Conservation (phyloP, 108 stramenopile species). For the Stephanodiscus minutulus region DNA sequence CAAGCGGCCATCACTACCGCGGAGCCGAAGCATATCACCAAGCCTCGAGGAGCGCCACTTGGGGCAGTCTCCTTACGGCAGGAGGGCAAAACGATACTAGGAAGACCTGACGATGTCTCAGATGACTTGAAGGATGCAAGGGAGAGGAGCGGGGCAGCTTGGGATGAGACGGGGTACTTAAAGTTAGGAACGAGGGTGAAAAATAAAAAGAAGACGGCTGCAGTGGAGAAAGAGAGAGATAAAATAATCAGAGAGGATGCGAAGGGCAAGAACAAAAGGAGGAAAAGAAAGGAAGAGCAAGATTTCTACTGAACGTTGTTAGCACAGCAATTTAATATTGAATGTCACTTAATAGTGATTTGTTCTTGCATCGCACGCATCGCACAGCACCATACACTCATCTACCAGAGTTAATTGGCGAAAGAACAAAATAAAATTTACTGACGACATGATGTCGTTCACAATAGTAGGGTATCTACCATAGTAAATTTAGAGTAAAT, state of each 20-base stretch:
- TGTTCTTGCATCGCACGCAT: too few relatives aligned
- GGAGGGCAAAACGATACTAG: constrained; percentile 69
- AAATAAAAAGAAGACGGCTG: constrained; percentile 66
- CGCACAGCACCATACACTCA: too few relatives aligned
- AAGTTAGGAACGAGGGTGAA: constrained; percentile 64
- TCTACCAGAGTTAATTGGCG: too few relatives aligned
- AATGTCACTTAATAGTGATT: too few relatives aligned
- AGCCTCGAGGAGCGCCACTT: constrained; percentile 82
- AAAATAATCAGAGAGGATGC: constrained; percentile 46
- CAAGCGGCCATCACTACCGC: constrained; percentile 75
- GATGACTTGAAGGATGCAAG: constrained; percentile 73
- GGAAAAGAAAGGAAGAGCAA: constrained; percentile 35
- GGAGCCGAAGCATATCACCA: constrained; percentile 82
- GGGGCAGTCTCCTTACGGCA: constrained; percentile 83
- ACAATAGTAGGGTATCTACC: too few relatives aligned
- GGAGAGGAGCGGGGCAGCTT: constrained; percentile 63
- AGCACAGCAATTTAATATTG: too few relatives aligned
- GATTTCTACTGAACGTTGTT: constrained; percentile 19
- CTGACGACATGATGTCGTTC: too few relatives aligned
- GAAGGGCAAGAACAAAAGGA: constrained; percentile 46
- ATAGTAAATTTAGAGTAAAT: too few relatives aligned
- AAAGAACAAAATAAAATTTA: too few relatives aligned
- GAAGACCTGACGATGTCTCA: constrained; percentile 72
- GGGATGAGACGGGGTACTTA: constrained; percentile 60
- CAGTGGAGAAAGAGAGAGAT: constrained; percentile 29